Percentiles rank a stretch among this genome's conserved stretches.
phyloP scores from a whole-genome alignment of 495 filamentous ascomycete species.

The Amphirosellinia nigrospora region DNA sequence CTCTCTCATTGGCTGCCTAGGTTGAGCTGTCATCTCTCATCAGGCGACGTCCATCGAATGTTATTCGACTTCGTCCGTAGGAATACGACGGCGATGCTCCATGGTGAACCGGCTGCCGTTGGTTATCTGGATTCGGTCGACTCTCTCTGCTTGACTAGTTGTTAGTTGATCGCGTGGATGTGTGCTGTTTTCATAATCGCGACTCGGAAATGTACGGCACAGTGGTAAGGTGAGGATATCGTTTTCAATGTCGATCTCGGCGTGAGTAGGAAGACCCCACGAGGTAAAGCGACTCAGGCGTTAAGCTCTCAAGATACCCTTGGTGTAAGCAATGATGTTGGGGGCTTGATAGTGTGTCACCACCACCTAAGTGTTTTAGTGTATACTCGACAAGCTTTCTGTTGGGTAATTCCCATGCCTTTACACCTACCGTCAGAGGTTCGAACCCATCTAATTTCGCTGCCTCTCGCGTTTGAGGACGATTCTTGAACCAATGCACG shows the following conservation, averaged over 20 bases:
- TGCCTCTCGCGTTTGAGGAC: neutral
- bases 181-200: neutral
- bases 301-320: neutral
- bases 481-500: neutral
- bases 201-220: neutral
- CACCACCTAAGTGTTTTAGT: neutral
- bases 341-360: neutral
- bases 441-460: neutral
- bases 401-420: neutral
- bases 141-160: neutral
- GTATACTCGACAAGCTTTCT: neutral
- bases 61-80: neutral
- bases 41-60: slow-evolving; percentile 1
- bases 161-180: neutral
- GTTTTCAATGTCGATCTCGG: neutral
- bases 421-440: neutral
- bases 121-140: neutral
- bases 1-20: neutral
- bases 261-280: neutral
- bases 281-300: neutral
- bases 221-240: neutral
- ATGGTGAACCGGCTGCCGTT: neutral
- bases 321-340: neutral
- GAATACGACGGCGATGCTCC: neutral
- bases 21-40: neutral